phyloP scores from a whole-genome alignment of 2,329 filamentous ascomycete species.

The Paecilomyces niveus region DNA sequence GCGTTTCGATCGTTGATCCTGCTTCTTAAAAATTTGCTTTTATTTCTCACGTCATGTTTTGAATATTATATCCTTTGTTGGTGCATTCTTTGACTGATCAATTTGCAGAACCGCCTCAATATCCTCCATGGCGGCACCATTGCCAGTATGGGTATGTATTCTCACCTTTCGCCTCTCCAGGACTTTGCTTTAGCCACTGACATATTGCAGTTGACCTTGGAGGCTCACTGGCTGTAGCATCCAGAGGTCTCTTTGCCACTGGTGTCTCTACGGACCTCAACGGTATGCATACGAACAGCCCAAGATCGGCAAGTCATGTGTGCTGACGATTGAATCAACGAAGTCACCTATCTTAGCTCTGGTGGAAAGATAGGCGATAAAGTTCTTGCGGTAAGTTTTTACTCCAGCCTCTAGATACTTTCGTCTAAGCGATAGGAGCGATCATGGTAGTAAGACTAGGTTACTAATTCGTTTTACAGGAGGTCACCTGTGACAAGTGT shows the following conservation, averaged over 20 bases:
- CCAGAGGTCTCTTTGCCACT: conserved; percentile 57
- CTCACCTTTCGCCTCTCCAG: not conserved
- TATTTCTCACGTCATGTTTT: too few relatives aligned
- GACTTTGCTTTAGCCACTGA: not conserved
- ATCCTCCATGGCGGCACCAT: conserved; percentile 64
- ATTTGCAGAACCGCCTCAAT: conserved; percentile 52
- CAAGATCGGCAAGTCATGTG: not conserved
- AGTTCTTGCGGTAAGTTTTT: conserved; percentile 43
- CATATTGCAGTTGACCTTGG: conserved; percentile 51
- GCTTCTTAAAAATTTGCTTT: too few relatives aligned
- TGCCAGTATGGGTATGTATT: conserved; percentile 47
- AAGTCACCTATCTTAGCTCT: conserved; percentile 57
- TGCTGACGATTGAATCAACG: not conserved
- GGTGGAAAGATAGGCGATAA: conserved; percentile 58
- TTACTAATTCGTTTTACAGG: conserved; percentile 25
- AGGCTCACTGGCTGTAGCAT: conserved; percentile 60
- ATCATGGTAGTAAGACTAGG: not conserved
- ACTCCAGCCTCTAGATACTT: not conserved
- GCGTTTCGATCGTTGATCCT: too few relatives aligned
- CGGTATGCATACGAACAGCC: conserved; percentile 29
- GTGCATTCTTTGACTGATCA: not conserved
- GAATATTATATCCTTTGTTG: not conserved
- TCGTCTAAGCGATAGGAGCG: not conserved
- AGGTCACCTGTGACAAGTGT: conserved; percentile 62
- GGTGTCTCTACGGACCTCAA: conserved; percentile 62